A percentile compares a stretch with the other conserved stretches of the same genome.
These are phyloP conservation scores for Phytopythium kandeliae DNA, from an alignment of 352 stramenopile genomes.

Conservation along the genomic window DNA sequence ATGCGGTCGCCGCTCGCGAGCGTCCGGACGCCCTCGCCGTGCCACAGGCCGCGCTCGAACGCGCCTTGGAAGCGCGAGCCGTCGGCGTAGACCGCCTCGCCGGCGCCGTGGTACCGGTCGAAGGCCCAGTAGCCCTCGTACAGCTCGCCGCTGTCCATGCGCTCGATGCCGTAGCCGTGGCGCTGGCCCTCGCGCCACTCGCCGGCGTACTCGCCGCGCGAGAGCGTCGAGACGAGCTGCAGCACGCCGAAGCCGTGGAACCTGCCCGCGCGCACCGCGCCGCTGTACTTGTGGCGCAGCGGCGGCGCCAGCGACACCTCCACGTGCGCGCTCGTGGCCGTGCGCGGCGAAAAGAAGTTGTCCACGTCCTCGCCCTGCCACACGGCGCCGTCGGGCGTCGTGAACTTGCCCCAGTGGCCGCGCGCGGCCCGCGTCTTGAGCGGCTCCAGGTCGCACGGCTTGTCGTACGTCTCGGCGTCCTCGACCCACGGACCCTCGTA, in stretches of 20 bases:
- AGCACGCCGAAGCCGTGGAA: constrained; percentile 73
- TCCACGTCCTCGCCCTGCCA: constrained; percentile 76
- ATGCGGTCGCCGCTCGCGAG: constrained; percentile 58
- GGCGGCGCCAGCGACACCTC: constrained; percentile 36
- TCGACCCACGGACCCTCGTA: constrained; percentile 83
- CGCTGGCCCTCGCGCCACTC: constrained; percentile 79
- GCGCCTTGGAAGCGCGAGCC: constrained; percentile 54
- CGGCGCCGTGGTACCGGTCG: constrained; percentile 61
- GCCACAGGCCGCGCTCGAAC: constrained; percentile 68
- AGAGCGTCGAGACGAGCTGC: constrained; percentile 48
- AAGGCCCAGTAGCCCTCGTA: constrained; percentile 77
- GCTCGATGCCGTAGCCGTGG: constrained; percentile 77
- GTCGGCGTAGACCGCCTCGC: constrained; percentile 65
- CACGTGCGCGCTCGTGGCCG: constrained; percentile 47
- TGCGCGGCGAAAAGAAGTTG: constrained; percentile 81
- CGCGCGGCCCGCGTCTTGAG: constrained; percentile 36
- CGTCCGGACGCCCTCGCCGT: constrained; percentile 58
- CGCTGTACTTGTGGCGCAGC: constrained; percentile 45
- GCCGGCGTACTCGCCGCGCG: constrained; percentile 72
- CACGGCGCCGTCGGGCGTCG: constrained; percentile 53
- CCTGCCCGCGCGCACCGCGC: constrained; percentile 43
- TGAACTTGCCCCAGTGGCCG: constrained; percentile 76
- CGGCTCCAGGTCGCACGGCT: constrained; percentile 35
- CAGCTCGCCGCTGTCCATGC: constrained; percentile 63
- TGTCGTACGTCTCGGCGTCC: constrained; percentile 36